Base-by-base conservation (phyloP, 1,284 basidiomycete species). In the Malassezia obtusa region DNA sequence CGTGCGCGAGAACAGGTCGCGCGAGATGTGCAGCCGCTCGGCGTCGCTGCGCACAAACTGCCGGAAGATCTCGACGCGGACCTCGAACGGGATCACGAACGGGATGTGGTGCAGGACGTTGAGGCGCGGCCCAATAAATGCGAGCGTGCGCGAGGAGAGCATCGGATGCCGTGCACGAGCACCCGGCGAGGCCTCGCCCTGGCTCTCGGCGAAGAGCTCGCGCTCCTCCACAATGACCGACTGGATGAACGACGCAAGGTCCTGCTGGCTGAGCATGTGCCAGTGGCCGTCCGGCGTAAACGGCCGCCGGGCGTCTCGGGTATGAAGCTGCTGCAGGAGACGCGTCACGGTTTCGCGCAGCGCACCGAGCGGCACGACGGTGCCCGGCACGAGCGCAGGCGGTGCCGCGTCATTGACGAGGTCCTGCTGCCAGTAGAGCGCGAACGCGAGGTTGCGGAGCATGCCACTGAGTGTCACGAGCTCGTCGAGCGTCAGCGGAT, bases 71-170 rank as follows among this genome's bases (percentile, higher is more conserved):
- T 84, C 80, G 7, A 96, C 86, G 19, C 92, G 83, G 0, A 84
- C 82, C 55, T 87, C 84, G 75, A 98, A 98, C 0, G 91, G 92
- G 53, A 98, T 87, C 12, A 89, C 83, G 77, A 98, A 96, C 0
- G 92, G 94, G 48, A 96, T 87, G 73, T 95, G 91, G 77, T 95
- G 89, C 47, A 98, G 81, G 25, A 96, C 80, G 3, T 88, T 87
- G 1, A 96, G 80, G 3, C 89, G 83, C 0, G 91, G 92, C 6
- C 86, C 86, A 43, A 85, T 67, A 52, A 83, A 80, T 0, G 86
- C 83, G 39, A 87, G 74, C 8, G 85, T 83, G 63, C 85, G 85
- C 21, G 81, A 80, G 10, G 64, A 59, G 6, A 70, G 25, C 9
- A 33, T 21, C 19, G 49, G 12, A 11, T 30, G 35, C 5, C 19